Conservation (phyloP, 2,329 filamentous ascomycete genomes). For the Eutypella sp. region DNA sequence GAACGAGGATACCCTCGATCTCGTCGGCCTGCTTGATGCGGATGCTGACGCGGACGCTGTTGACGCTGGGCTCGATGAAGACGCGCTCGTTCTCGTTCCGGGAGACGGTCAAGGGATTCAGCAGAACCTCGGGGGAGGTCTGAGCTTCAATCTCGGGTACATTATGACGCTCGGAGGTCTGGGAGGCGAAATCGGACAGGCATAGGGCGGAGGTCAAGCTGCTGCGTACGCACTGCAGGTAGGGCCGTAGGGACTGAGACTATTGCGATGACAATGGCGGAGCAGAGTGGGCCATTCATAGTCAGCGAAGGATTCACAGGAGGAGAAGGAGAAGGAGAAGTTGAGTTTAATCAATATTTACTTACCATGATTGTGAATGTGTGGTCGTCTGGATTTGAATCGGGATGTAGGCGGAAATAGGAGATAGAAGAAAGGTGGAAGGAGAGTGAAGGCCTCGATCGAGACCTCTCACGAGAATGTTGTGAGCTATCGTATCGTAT, state of each 20-base stretch:
- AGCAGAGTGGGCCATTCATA: background rate
- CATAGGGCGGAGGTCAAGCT: conserved; percentile 91
- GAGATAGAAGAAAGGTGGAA: background rate
- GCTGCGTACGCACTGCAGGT: conserved; percentile 92
- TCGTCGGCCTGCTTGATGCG: conserved; percentile 99
- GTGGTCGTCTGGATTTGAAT: too few species aligned
- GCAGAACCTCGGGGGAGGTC: conserved; percentile 86
- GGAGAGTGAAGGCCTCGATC: conserved; percentile 8
- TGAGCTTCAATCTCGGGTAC: conserved; percentile 94
- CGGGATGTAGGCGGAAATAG: background rate
- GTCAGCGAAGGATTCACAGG: conserved; percentile 16
- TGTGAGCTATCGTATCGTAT: background rate
- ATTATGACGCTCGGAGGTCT: conserved; percentile 94
- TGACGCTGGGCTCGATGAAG: conserved; percentile 92
- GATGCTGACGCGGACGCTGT: conserved; percentile 95
- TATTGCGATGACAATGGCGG: conserved; percentile 24
- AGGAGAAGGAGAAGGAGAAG: background rate
- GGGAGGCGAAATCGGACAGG: conserved; percentile 94
- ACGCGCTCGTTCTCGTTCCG: conserved; percentile 97
- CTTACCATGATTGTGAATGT: conserved; percentile 16
- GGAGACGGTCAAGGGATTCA: conserved; percentile 85
- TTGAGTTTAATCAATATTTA: background rate
- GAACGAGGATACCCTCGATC: conserved; percentile 95
- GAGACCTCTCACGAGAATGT: background rate
- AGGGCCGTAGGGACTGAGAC: conserved; percentile 96